These are phyloP conservation scores for Saprolegnia diclina DNA, from an alignment of 352 stramenopile genomes.

Conservation along the genomic window DNA sequence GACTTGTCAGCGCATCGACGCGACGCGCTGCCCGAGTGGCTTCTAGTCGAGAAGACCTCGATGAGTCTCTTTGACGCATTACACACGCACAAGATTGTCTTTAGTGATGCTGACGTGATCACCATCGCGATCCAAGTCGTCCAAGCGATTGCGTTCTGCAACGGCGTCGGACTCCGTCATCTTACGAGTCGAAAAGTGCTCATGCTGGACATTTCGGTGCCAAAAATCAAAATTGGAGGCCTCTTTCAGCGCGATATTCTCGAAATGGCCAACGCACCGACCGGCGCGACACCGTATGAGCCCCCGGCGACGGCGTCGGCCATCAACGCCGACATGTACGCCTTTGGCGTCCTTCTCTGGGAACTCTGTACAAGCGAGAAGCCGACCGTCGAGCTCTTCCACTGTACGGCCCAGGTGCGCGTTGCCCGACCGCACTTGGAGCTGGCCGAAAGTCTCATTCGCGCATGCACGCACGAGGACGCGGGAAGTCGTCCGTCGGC, in stretches of 20 bases:
- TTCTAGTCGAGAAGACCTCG: constrained; percentile 43
- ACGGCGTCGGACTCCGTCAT: constrained; percentile 38
- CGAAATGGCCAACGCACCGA: constrained; percentile 31
- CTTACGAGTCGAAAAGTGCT: constrained; percentile 72
- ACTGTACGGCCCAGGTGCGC: constrained; percentile 37
- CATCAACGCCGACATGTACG: constrained; percentile 43
- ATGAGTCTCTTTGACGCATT: constrained; percentile 53
- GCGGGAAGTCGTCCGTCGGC: neutral
- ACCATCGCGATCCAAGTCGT: constrained; percentile 45
- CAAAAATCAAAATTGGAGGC: constrained; percentile 39
- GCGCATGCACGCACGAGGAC: constrained; percentile 8
- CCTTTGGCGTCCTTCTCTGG: constrained; percentile 60
- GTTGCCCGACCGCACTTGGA: neutral
- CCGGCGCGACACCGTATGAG: constrained; percentile 23
- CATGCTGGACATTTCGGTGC: constrained; percentile 35
- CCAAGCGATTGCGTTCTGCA: constrained; percentile 34
- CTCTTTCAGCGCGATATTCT: constrained; percentile 20
- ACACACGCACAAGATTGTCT: constrained; percentile 37
- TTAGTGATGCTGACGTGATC: constrained; percentile 41
- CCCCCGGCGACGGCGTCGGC: constrained; percentile 19
- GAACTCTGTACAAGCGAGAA: constrained; percentile 59
- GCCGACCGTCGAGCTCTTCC: constrained; percentile 50
- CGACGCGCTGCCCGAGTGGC: constrained; percentile 21
- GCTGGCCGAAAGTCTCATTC: constrained; percentile 1
- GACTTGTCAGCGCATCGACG: neutral